Evolutionary conservation across 495 filamentous ascomycete species (phyloP).

Genomic region (Aspergillus panamensis): DNA sequence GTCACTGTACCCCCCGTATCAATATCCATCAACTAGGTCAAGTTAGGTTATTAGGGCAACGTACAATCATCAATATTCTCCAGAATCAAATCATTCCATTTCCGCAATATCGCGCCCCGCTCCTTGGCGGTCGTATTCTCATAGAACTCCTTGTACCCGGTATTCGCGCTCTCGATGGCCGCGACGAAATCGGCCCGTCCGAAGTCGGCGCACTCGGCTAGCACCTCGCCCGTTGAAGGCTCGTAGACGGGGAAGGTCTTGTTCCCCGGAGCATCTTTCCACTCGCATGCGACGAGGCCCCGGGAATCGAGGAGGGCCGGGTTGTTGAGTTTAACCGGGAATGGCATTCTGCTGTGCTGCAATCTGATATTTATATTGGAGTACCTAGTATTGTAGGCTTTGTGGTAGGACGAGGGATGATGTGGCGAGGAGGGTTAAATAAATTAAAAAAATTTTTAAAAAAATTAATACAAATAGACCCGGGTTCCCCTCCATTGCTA

Average conservation of each 20-base stretch:
- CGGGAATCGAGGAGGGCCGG: constrained; percentile 2
- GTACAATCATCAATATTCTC: constrained; percentile 78
- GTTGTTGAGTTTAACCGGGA: constrained; percentile 3
- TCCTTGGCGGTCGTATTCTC: constrained; percentile 14
- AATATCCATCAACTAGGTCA: too few relatives aligned
- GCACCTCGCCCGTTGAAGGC: constrained; percentile 17
- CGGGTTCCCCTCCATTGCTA: not conserved
- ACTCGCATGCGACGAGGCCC: constrained; percentile 2
- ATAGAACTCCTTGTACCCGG: constrained; percentile 12
- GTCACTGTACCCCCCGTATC: constrained; percentile 49
- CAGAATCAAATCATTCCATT: constrained; percentile 76
- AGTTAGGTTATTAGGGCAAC: constrained; percentile 17
- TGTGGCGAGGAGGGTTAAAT: too few relatives aligned
- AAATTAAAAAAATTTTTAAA: too few relatives aligned
- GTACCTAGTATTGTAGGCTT: too few relatives aligned
- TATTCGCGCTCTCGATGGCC: constrained; percentile 27
- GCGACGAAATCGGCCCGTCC: constrained; percentile 24
- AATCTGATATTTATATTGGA: not conserved
- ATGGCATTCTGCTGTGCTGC: not conserved
- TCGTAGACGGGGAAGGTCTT: constrained; percentile 15
- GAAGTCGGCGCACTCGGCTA: constrained; percentile 14
- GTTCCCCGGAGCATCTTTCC: not conserved
- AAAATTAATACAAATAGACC: too few relatives aligned
- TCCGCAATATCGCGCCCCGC: constrained; percentile 51
- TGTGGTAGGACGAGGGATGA: too few relatives aligned